Base-by-base conservation (phyloP, 2,329 filamentous ascomycete genomes). In the Phoma herbarum region DNA sequence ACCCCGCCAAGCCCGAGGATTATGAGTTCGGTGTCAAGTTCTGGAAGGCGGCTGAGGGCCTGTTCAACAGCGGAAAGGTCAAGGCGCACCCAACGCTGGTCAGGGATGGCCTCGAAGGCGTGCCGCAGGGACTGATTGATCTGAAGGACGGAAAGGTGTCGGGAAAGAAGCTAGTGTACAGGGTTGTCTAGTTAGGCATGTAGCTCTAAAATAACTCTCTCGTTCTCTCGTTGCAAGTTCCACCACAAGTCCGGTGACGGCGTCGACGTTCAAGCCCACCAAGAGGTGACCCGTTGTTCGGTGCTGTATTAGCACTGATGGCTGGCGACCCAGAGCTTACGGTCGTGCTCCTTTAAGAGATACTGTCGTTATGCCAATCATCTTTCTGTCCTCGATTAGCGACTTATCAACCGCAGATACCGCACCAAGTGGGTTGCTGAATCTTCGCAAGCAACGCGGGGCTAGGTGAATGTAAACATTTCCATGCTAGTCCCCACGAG, bases 91-190 rank as follows among this genome's bases (percentile, higher is more conserved):
- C 67, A 10, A 53, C 58, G 3, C 64, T 75, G 26, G 63, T 75
- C 4, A 57, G 67, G 10, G 67, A 67, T 10, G 75, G 75, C 0
- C 50, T 77, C 25, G 70, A 68, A n/a, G 69, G 61, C 7, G 66
- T 77, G 25, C 62, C 68, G 7, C 62, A 74, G 25, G 75, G 75
- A 0, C 41, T 77, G 50, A 52, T 72, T 37, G 74, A 76, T 33
- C 33, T 77, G 55, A 70, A 73, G 60, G 63, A 68, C 25, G 67
- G 66, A 1, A 76, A 73, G 52, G 70, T 75, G 7, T 76, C 73
- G 37, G 75, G 72, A 4, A 65, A 68, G 26, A 77, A 78, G 62
- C 57, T 77, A 31, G 75, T 77, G 2, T 78, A 74, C 37, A 65
- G 47, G 28, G 51, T 71, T 11, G 50, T 59, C 22, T 65, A 58